These are phyloP conservation scores for Melanopsichium pennsylvanicum DNA, from an alignment of 1,284 basidiomycete species.

Conservation along the genomic window DNA sequence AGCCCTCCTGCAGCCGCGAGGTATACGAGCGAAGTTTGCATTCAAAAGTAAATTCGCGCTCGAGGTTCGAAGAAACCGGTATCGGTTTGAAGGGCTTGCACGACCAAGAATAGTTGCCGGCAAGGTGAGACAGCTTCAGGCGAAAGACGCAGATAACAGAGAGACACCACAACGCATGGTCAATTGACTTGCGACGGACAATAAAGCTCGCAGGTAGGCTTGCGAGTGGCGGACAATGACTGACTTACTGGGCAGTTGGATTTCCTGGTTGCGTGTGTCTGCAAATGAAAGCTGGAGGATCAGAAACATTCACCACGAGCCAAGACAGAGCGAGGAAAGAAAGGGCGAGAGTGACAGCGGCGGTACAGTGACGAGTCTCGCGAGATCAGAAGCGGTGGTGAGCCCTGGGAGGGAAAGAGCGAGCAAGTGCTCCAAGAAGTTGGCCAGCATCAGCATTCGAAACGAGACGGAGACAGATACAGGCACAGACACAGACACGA, in stretches of 20 bases:
- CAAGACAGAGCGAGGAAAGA: neutral
- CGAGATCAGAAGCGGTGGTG: too few species aligned
- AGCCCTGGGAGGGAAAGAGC: neutral
- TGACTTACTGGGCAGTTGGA: slow-evolving; percentile 21
- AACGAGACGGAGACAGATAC: too few species aligned
- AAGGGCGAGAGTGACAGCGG: too few species aligned
- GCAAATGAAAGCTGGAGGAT: slow-evolving; percentile 21
- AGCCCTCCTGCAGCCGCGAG: neutral
- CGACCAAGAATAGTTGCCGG: slow-evolving; percentile 12
- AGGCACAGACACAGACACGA: too few species aligned
- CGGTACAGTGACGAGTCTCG: too few species aligned
- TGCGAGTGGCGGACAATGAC: neutral
- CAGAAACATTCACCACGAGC: slow-evolving; percentile 9
- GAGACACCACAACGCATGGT: too few species aligned
- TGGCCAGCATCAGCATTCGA: neutral
- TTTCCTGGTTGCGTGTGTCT: slow-evolving; percentile 4
- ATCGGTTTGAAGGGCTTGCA: slow-evolving; percentile 6
- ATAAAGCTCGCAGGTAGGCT: too few species aligned
- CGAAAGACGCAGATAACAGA: slow-evolving; percentile 16
- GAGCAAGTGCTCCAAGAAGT: slow-evolving; percentile 1
- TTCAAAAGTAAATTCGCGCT: neutral
- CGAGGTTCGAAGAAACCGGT: slow-evolving; percentile 6
- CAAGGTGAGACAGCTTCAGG: slow-evolving; percentile 33
- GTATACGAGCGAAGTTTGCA: neutral
- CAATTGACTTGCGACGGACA: too few species aligned